These are phyloP conservation scores for Escallonia rubra DNA, from an alignment of 129 eudicot species.

Conservation along the genomic window DNA sequence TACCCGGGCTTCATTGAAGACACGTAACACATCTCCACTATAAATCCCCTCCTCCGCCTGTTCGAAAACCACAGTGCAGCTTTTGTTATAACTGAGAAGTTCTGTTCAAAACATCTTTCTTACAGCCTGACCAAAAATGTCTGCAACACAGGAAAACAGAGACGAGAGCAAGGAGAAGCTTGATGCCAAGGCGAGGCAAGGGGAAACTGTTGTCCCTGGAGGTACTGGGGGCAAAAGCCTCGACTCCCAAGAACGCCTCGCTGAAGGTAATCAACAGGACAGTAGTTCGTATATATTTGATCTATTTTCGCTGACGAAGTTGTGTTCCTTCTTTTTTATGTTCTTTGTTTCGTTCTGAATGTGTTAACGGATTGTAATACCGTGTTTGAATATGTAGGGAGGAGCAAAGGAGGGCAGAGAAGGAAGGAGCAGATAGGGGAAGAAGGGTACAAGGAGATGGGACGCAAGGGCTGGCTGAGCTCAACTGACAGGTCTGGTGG, in stretches of 20 bases:
- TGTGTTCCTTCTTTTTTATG: neutral
- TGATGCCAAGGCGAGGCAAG: conserved; percentile 31
- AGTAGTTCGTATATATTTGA: neutral
- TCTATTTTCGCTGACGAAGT: neutral
- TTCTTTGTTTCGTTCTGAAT: no score
- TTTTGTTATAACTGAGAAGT: neutral
- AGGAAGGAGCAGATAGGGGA: conserved; percentile 38
- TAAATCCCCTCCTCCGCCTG: neutral
- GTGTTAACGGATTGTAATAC: neutral
- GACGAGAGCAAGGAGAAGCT: conserved; percentile 28
- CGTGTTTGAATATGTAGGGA: conserved; percentile 8
- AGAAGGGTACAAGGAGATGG: conserved; percentile 49
- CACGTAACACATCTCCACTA: no score
- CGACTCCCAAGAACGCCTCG: conserved; percentile 42
- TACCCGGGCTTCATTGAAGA: no score
- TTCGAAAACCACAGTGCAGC: neutral
- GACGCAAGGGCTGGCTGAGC: conserved; percentile 38
- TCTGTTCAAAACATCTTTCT: neutral
- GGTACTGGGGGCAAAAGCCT: conserved; percentile 43
- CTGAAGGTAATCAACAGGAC: conserved; percentile 19
- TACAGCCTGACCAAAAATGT: conserved; percentile 18
- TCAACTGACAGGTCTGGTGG: conserved; percentile 24
- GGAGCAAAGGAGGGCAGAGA: conserved; percentile 41
- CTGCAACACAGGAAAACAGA: conserved; percentile 5
- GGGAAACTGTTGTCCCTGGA: conserved; percentile 47